Base-by-base conservation (phyloP, 805 yeast genomes). In the Cyberlindnera maritima region DNA sequence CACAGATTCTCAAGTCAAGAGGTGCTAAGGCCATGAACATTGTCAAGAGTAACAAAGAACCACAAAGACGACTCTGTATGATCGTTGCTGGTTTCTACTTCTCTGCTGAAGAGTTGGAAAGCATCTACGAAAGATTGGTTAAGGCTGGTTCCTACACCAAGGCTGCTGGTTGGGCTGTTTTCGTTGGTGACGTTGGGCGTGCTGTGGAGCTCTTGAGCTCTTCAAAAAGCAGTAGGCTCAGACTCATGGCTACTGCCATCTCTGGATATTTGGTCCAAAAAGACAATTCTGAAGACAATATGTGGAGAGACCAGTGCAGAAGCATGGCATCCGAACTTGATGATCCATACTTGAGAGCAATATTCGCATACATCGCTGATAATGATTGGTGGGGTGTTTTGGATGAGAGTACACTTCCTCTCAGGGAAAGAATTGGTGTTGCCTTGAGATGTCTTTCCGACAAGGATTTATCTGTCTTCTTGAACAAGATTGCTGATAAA, bases 81-180 rank as follows among this genome's bases (percentile, higher is more conserved):
- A 80, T 84, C 38, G 88, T 88, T 14, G 83, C 90, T 31, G 98
- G 98, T 2, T 91, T 97, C 95, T 89, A 88, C 57, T 81, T 88
- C 57, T 82, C 89, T 2, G 77, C 79, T 15, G 69, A 77, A 21
- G 96, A 88, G 61, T 75, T 89, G 51, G 96, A 90, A 54, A 81
- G 77, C 34, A 81, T 84, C 51, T 74, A 87, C 34, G 66, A 68
- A 19, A 70, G 72, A 35, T 71, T 92, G 35, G 79, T 83, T 19
- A 64, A 68, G 0, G 64, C 69, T 14, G 90, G 86, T 0, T 76
- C 79, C 49, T 77, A 77, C 52, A 96, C 90, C 51, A 83, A 92
- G 61, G 98, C 99, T 1, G 99, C 97, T 1, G 98, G 96, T 0
- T 88, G 96, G 96, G 97, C 97, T 0, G 91, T 90, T 0, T 92